Conservation (phyloP, 129 eudicot genomes). For the Flaveria brownii region DNA sequence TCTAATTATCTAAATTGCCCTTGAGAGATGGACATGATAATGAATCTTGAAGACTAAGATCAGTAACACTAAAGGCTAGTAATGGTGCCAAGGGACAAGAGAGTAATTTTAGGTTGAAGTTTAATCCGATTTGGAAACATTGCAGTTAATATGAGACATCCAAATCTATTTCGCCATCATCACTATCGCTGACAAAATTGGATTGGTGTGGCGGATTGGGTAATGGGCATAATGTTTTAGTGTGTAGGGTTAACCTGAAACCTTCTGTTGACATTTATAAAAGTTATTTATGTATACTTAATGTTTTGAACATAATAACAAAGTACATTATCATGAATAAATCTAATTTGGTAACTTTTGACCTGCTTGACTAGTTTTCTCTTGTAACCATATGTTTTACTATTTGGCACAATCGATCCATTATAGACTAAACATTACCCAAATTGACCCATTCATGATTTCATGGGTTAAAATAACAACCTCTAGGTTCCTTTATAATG, state of each 20-base stretch:
- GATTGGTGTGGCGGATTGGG: background rate
- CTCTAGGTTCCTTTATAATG: background rate
- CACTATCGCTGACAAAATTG: background rate
- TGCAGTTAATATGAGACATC: background rate
- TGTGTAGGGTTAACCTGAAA: background rate
- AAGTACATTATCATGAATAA: background rate
- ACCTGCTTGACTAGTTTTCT: background rate
- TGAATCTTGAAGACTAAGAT: background rate
- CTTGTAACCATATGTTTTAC: background rate
- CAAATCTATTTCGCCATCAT: background rate
- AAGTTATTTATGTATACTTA: background rate
- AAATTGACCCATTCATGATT: background rate
- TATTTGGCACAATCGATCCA: background rate
- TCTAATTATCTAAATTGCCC: background rate
- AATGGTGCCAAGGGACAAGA: constrained; percentile 4
- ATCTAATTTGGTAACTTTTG: background rate
- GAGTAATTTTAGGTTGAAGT: background rate
- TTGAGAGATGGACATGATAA: background rate
- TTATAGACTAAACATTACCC: background rate
- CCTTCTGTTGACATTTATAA: background rate
- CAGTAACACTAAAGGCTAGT: background rate
- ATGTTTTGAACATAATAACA: background rate
- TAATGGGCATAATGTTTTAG: background rate
- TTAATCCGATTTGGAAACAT: background rate
- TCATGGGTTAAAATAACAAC: background rate